Conservation (phyloP, 83 land plant genomes). For the Picea engelmannii region DNA sequence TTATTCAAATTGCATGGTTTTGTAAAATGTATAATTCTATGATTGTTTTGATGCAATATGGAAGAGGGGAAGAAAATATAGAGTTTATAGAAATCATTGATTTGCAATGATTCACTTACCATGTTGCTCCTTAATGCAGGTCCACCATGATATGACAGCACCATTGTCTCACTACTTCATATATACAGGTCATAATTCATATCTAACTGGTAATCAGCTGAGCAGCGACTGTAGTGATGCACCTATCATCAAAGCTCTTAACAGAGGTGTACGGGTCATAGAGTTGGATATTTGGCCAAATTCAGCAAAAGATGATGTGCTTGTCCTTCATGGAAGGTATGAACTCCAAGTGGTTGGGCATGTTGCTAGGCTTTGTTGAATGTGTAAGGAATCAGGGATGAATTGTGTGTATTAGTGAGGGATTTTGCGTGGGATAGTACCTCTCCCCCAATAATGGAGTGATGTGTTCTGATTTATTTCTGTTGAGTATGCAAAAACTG, state of each 20-base stretch:
- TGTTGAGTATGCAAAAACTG: not conserved
- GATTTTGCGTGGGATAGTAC: not conserved
- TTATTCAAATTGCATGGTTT: not conserved
- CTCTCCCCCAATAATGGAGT: not conserved
- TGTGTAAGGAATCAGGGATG: not conserved
- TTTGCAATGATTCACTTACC: not conserved
- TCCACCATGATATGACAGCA: constrained; percentile 89
- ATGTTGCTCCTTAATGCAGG: constrained; percentile 38
- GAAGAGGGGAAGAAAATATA: not conserved
- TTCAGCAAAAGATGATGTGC: constrained; percentile 52
- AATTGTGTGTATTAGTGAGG: not conserved
- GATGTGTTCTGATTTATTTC: not conserved
- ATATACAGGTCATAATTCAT: constrained; percentile 94
- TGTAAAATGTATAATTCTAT: not conserved
- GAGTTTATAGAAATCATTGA: too few relatives aligned
- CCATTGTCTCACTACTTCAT: constrained; percentile 86
- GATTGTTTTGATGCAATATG: not conserved
- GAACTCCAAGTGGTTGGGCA: not conserved
- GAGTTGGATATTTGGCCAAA: constrained; percentile 97
- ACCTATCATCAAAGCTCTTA: constrained; percentile 79
- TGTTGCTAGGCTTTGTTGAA: not conserved
- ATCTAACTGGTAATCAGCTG: constrained; percentile 92
- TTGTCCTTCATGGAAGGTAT: constrained; percentile 89
- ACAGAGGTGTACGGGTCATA: constrained; percentile 86
- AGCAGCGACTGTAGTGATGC: constrained; percentile 87